Evolutionary conservation across 1,139 yeast species (phyloP).

Genomic region (Spathaspora sp.): DNA sequence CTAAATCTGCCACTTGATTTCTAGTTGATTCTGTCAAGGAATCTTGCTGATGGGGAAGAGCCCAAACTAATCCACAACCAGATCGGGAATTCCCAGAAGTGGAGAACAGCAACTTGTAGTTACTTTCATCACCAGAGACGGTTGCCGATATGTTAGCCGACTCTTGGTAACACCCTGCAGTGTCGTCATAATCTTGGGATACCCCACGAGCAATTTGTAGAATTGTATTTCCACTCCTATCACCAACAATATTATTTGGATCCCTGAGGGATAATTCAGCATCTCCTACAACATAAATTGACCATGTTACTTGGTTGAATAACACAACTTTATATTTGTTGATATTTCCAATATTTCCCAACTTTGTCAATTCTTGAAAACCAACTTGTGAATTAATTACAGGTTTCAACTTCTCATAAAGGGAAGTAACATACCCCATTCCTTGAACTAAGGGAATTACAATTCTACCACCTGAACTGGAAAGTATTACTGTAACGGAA

Average conservation of each 20-base stretch:
- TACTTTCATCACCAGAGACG: conserved; percentile 24
- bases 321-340: conserved; percentile 33
- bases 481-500: conserved; percentile 30
- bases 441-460: conserved; percentile 49
- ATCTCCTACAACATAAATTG: conserved; percentile 39
- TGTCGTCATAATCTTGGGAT: conserved; percentile 47
- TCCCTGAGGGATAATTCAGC: conserved; percentile 44
- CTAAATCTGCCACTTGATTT: conserved; percentile 31
- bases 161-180: conserved; percentile 42
- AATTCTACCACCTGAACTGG: conserved; percentile 18
- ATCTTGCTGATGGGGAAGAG: conserved; percentile 68
- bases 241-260: conserved; percentile 53
- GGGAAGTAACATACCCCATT: conserved; percentile 69
- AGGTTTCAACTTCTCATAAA: conserved; percentile 56
- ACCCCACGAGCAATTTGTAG: conserved; percentile 51
- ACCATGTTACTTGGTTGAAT: conserved; percentile 45
- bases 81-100: conserved; percentile 28
- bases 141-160: conserved; percentile 26
- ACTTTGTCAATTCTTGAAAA: conserved; percentile 34
- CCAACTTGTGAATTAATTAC: conserved; percentile 64
- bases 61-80: conserved; percentile 43
- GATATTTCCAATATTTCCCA: conserved; percentile 11
- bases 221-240: conserved; percentile 22
- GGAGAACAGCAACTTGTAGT: conserved; percentile 30
- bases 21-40: conserved; percentile 29